Base-by-base conservation (phyloP, 169 alveolate species). In the Perkinsus olseni region DNA sequence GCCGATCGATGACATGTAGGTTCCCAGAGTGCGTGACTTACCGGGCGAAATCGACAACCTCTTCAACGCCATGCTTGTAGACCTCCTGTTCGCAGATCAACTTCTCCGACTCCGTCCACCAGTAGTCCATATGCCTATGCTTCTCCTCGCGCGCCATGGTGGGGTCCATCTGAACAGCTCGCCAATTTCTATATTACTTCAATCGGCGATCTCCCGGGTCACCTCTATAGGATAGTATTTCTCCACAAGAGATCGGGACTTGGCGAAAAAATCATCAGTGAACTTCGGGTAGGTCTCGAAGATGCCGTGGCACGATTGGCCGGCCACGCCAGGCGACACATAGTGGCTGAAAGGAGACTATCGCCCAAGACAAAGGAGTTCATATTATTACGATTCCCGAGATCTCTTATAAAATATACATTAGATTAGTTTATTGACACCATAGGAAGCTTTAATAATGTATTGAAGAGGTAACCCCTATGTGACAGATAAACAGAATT, bases 31-130 rank as follows among this genome's bases (percentile, higher is more conserved):
- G 62, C n/a, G n/a, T n/a, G n/a, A 17, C 62, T 45, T 17, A 45
- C 62, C 62, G 6, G 17, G 62, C 62, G 62, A 45, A 45, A 6
- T 45, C 62, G 17, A 45, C 62, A 45, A 45, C 17, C 24, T 45
- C 62, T 45, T 45, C 62, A 45, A 45, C 62, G 6, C 38, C 37
- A 6, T 11, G 39, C 38, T 91, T 36, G 38, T 10, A 38, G 45
- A 93, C 10, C 0, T 40, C 94, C 38, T n/a, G 50, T 13, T 34
- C 45, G 37, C 92, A 31, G 36, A 93, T 38, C n/a, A 93, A 34
- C 38, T 93, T 92, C 48, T 91, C n/a, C 48, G 91, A 10, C 74
- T 93, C 93, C 3, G 62, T 31, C 94, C 94, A 93, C 94, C 94
- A 93, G 31, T 82, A 93, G 24, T 93, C 39, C 94, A 93, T 82